These are phyloP conservation scores for Coemansia sp. DNA, from an alignment of 192 early-diverging fungal genomes.

Conservation along the genomic window DNA sequence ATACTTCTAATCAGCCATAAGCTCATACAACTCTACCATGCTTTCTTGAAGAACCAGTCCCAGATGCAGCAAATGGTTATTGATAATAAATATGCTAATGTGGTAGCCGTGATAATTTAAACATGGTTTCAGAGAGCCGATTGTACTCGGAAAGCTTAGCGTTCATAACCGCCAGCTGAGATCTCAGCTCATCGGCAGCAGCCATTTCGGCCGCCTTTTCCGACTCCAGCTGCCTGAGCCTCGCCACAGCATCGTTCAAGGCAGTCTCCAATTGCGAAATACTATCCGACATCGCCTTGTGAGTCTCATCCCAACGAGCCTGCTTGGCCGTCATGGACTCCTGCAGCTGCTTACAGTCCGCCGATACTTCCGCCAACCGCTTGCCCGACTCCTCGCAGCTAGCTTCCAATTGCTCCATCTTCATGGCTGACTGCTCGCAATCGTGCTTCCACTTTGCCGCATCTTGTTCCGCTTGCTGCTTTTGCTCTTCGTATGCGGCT, in stretches of 20 bases:
- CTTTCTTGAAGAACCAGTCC: too few species aligned
- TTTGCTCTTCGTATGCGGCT: conserved; percentile 2
- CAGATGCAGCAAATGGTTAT: too few species aligned
- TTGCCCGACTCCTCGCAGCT: neutral
- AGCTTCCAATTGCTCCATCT: conserved; percentile 11
- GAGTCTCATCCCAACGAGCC: conserved; percentile 1
- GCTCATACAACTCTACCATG: too few species aligned
- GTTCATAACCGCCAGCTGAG: conserved; percentile 13
- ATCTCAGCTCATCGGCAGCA: conserved; percentile 12
- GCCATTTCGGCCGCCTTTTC: conserved; percentile 18
- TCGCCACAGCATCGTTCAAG: conserved; percentile 27
- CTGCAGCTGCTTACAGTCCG: conserved; percentile 5
- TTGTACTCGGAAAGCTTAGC: conserved; percentile 30
- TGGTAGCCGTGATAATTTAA: conserved; percentile 11
- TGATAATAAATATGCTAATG: conserved; percentile 1
- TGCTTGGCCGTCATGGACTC: conserved; percentile 3
- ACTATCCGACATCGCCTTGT: conserved; percentile 10
- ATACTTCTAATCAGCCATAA: too few species aligned
- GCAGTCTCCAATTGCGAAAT: conserved; percentile 23
- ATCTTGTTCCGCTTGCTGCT: conserved; percentile 14
- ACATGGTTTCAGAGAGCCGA: conserved; percentile 23
- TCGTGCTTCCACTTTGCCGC: conserved; percentile 24
- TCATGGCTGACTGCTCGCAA: conserved; percentile 8
- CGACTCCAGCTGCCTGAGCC: conserved; percentile 31
- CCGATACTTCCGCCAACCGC: conserved; percentile 5